Evolutionary conservation across 2,329 filamentous ascomycete species (phyloP).

Genomic region (Blastomyces silverae): DNA sequence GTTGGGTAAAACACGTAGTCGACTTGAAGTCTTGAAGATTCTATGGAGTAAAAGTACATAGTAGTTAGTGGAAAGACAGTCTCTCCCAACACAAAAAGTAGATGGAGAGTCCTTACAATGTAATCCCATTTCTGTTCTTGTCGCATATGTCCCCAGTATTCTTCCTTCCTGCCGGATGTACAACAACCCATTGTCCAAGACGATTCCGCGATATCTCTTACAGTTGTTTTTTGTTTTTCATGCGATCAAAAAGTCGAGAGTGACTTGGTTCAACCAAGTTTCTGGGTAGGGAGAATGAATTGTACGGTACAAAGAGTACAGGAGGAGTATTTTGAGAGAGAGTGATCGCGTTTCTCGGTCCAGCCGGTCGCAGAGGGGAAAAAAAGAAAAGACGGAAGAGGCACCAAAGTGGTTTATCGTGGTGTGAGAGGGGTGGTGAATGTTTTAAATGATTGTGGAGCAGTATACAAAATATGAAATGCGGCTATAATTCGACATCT

Average conservation of each 20-base stretch:
- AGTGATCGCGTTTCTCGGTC: constrained; percentile 6
- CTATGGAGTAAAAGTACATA: constrained; percentile 30
- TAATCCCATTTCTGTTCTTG: constrained; percentile 94
- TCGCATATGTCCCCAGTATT: constrained; percentile 57
- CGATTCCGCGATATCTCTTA: neutral
- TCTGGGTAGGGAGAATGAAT: neutral
- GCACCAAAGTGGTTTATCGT: neutral
- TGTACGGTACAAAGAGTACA: neutral
- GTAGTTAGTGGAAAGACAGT: neutral
- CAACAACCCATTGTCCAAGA: constrained; percentile 58
- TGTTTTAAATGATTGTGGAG: neutral
- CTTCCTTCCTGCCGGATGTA: constrained; percentile 47
- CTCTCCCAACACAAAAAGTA: neutral
- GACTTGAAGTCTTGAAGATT: constrained; percentile 72
- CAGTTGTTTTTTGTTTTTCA: neutral
- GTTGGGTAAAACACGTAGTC: constrained; percentile 64
- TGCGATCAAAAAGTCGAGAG: neutral
- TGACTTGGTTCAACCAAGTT: neutral
- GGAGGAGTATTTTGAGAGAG: neutral
- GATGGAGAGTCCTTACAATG: constrained; percentile 54
- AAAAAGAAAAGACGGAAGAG: neutral
- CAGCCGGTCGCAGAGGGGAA: constrained; percentile 9
- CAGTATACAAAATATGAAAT: neutral
- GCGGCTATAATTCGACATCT: neutral
- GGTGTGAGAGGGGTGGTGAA: neutral